These are phyloP conservation scores for Pyrenophora tritici-repentis DNA, from an alignment of 2,329 filamentous ascomycete genomes.

Conservation along the genomic window DNA sequence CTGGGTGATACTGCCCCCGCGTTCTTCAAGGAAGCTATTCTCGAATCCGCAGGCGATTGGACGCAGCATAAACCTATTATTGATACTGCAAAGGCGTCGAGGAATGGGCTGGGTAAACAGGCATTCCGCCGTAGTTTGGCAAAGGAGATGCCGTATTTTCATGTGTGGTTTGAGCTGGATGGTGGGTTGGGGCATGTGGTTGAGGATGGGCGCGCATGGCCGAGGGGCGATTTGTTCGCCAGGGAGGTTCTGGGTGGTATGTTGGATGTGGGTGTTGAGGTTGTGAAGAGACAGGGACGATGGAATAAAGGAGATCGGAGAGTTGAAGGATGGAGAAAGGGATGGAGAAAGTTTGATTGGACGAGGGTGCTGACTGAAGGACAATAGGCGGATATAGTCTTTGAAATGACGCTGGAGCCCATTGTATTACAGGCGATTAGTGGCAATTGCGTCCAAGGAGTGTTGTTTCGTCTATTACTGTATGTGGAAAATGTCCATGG, in stretches of 20 bases:
- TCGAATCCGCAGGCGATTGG: conserved; percentile 90
- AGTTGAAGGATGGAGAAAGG: conserved; percentile 77
- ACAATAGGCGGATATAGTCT: background rate
- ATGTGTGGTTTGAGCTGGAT: conserved; percentile 91
- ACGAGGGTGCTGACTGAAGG: conserved; percentile 64
- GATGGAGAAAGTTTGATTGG: conserved; percentile 95
- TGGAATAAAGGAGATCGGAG: conserved; percentile 75
- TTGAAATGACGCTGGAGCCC: background rate
- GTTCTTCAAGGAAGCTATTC: conserved; percentile 93
- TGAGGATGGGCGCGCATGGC: conserved; percentile 85
- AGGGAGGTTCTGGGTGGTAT: conserved; percentile 91
- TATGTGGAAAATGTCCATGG: conserved; percentile 5
- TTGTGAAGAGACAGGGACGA: conserved; percentile 86
- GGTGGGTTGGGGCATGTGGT: conserved; percentile 92
- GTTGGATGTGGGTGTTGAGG: conserved; percentile 77
- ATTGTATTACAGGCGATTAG: background rate
- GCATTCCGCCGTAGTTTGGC: conserved; percentile 84
- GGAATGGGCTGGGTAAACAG: conserved; percentile 72
- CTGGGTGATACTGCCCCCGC: conserved; percentile 91
- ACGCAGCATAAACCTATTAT: conserved; percentile 93
- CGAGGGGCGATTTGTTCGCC: conserved; percentile 88
- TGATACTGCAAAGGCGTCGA: conserved; percentile 72
- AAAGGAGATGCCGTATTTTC: conserved; percentile 98
- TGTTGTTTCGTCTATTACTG: conserved; percentile 16
- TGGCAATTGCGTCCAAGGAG: background rate